Percentiles rank a stretch among this genome's conserved stretches.
Evolutionary conservation across 2,329 filamentous ascomycete species (phyloP).

Genomic region (Fusarium stilboides): DNA sequence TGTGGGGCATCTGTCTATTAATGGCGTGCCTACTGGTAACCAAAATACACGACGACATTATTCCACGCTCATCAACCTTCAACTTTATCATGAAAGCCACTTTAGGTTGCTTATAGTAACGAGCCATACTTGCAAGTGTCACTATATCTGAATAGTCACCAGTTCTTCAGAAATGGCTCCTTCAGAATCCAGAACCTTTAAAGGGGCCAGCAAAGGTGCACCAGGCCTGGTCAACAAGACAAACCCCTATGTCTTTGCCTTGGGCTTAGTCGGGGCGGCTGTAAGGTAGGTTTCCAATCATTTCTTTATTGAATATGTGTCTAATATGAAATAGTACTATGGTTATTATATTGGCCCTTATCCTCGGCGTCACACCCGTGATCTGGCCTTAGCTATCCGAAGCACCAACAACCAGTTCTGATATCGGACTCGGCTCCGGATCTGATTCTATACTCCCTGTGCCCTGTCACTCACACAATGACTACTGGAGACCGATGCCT

Average conservation of each 20-base stretch:
- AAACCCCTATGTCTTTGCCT: constrained; percentile 32
- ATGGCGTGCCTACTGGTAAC: constrained; percentile 6
- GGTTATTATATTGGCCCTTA: constrained; percentile 23
- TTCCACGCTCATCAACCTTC: background rate
- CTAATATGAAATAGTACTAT: constrained; percentile 26
- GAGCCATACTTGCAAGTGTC: background rate
- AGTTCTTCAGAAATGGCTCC: constrained; percentile 1
- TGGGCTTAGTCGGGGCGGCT: constrained; percentile 32
- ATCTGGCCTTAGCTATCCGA: constrained; percentile 18
- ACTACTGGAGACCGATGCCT: constrained; percentile 77
- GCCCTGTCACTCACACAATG: constrained; percentile 77
- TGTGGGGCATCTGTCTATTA: constrained; percentile 17
- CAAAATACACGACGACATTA: background rate
- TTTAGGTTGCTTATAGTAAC: background rate
- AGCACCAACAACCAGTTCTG: background rate
- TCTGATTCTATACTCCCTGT: constrained; percentile 59
- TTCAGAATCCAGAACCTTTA: background rate
- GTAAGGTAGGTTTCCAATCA: constrained; percentile 10
- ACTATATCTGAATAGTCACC: background rate
- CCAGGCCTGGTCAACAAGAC: background rate
- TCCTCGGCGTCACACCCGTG: constrained; percentile 25
- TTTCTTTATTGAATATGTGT: rapidly evolving
- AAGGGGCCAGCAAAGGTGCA: constrained; percentile 6
- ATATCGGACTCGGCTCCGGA: background rate
- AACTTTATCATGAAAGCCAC: background rate